A percentile compares a stretch with the other conserved stretches of the same genome.
phyloP scores from a whole-genome alignment of 2,329 filamentous ascomycete genomes.

The Verticillium tricorpus region DNA sequence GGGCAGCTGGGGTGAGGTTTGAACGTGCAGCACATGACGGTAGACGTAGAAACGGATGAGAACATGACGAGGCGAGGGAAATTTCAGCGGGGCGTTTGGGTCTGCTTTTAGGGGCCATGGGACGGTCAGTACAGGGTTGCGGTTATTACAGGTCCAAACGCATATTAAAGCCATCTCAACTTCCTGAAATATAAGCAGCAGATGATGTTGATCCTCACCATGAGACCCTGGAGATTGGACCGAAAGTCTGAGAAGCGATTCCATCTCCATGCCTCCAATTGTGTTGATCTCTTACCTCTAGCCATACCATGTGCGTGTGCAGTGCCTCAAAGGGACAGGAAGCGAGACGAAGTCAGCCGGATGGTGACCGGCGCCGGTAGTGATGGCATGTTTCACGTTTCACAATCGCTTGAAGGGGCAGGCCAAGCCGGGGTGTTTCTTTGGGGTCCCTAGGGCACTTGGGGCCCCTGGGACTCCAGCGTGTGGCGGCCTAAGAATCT shows the following conservation, averaged over 20 bases:
- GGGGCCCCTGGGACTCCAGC: not conserved
- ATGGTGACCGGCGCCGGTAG: not conserved
- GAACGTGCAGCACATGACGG: slow-evolving; percentile 7
- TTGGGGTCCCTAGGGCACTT: not conserved
- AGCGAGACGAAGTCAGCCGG: not conserved
- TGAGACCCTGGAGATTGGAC: not conserved
- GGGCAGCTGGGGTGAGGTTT: slow-evolving; percentile 77
- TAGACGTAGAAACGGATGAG: not conserved
- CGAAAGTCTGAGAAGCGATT: not conserved
- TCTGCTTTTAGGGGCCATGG: not conserved
- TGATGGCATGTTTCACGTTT: not conserved
- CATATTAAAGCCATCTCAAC: not conserved
- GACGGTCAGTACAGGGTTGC: not conserved
- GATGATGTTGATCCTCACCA: not conserved
- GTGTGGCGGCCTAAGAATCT: not conserved
- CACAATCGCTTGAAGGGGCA: not conserved
- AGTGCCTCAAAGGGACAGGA: not conserved
- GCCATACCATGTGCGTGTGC: not conserved
- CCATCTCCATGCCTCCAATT: not conserved
- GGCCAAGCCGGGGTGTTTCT: not conserved
- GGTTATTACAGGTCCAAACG: not conserved
- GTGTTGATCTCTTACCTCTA: not conserved
- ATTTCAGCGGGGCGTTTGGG: not conserved
- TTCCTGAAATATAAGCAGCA: not conserved
- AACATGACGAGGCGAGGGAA: not conserved